Conservation (phyloP, 2,329 filamentous ascomycete species). For the Fusarium pseudonygamai region DNA sequence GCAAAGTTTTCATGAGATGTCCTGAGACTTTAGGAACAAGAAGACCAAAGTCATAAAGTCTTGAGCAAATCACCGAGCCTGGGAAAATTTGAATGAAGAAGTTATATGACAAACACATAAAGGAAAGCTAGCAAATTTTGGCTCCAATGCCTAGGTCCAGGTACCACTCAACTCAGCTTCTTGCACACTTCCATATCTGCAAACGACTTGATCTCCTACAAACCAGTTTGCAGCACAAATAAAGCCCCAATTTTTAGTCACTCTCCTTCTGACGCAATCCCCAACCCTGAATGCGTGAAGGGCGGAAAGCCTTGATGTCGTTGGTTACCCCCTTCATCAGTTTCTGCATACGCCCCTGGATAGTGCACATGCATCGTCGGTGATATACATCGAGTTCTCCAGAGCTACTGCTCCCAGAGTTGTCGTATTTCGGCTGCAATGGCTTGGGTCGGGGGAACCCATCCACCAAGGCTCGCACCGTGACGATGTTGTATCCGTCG, state of each 20-base stretch:
- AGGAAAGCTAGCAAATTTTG: not conserved
- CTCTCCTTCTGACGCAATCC: not conserved
- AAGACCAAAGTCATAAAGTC: accelerated
- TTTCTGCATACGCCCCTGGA: not conserved
- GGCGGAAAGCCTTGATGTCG: no score
- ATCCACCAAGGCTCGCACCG: no score
- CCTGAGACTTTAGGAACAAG: no score
- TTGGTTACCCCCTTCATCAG: no score
- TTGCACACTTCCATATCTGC: accelerated
- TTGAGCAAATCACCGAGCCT: accelerated
- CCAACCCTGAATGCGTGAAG: not conserved
- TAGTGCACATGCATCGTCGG: not conserved
- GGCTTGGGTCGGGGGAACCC: not conserved
- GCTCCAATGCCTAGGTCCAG: not conserved
- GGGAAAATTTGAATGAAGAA: no score
- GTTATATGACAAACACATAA: not conserved
- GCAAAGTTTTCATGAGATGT: not conserved
- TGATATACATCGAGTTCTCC: no score
- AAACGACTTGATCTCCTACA: accelerated
- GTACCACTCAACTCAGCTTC: not conserved
- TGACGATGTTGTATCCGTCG: no score
- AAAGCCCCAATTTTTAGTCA: accelerated
- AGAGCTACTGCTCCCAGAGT: no score
- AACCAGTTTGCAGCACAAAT: accelerated
- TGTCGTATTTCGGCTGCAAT: no score